A percentile compares a stretch with the other conserved stretches of the same genome.
Evolutionary conservation across 2,329 filamentous ascomycete species (phyloP).

Genomic region (Talaromyces sp.): DNA sequence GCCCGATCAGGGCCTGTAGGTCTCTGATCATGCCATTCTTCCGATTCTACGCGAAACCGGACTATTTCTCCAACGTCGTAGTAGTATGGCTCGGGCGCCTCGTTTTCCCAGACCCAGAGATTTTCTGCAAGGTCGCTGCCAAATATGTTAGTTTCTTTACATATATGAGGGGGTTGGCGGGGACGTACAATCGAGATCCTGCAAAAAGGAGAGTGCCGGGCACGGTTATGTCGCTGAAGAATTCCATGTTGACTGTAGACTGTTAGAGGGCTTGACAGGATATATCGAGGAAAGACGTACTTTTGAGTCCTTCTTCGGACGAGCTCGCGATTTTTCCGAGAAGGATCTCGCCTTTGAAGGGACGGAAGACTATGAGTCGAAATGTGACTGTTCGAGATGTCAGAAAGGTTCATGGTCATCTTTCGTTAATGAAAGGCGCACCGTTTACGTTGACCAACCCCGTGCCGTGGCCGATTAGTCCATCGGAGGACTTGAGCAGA

Average conservation of each 20-base stretch:
- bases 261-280: neutral
- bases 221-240: constrained; percentile 90
- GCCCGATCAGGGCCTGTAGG: constrained; percentile 64
- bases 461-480: constrained; percentile 87
- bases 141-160: constrained; percentile 10
- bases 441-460: constrained; percentile 94
- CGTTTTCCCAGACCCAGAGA: constrained; percentile 80
- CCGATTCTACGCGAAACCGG: constrained; percentile 78
- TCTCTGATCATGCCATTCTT: constrained; percentile 88
- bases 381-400: constrained; percentile 69
- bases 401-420: neutral
- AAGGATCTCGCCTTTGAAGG: constrained; percentile 92
- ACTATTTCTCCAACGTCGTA: constrained; percentile 91
- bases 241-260: constrained; percentile 71
- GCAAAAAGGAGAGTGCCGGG: constrained; percentile 71
- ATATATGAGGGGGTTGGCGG: neutral
- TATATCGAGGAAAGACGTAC: constrained; percentile 49
- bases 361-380: constrained; percentile 87
- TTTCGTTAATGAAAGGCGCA: constrained; percentile 38
- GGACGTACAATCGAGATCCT: constrained; percentile 68
- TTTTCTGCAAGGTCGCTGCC: constrained; percentile 69
- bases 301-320: constrained; percentile 68
- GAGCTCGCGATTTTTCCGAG: constrained; percentile 77
- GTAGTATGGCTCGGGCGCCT: constrained; percentile 61
- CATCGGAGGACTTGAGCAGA: constrained; percentile 83